Conservation (phyloP, 768 basidiomycete species). For the Mycena vitilis region DNA sequence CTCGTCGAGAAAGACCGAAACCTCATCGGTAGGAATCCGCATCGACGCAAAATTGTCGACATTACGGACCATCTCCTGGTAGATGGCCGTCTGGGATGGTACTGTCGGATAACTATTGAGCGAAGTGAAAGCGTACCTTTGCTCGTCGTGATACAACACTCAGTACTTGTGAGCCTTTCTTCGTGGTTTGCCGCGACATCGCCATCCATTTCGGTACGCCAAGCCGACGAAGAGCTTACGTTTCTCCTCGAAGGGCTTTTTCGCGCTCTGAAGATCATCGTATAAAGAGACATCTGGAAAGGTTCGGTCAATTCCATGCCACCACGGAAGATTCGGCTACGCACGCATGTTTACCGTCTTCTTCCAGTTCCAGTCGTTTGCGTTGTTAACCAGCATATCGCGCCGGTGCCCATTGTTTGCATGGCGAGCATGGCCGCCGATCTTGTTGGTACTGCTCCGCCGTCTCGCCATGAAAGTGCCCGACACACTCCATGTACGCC, state of each 20-base stretch:
- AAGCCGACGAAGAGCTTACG: not conserved
- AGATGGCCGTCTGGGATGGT: slow-evolving; percentile 9
- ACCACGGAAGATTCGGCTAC: not conserved
- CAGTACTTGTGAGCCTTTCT: no score
- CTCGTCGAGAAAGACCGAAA: slow-evolving; percentile 2
- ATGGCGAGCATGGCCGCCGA: slow-evolving; percentile 33
- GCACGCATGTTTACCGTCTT: slow-evolving; percentile 22
- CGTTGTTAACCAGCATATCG: slow-evolving; percentile 38
- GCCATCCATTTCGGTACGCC: no score
- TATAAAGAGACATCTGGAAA: not conserved
- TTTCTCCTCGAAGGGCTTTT: not conserved
- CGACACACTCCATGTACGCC: slow-evolving; percentile 34
- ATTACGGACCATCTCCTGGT: not conserved
- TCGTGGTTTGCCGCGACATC: no score
- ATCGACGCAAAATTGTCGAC: slow-evolving; percentile 10
- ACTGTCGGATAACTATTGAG: no score
- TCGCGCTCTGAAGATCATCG: not conserved
- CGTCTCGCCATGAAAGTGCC: slow-evolving; percentile 40
- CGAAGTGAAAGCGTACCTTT: no score
- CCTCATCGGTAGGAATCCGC: slow-evolving; percentile 4
- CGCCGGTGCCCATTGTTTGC: slow-evolving; percentile 39
- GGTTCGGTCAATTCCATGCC: not conserved
- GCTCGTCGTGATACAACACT: no score
- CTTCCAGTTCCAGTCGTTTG: slow-evolving; percentile 37
- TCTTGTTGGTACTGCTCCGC: no score